Percentiles rank a stretch among this genome's conserved stretches.
Evolutionary conservation across 1,284 basidiomycete genomes (phyloP).

Genomic region (Rhodotorula sp.): DNA sequence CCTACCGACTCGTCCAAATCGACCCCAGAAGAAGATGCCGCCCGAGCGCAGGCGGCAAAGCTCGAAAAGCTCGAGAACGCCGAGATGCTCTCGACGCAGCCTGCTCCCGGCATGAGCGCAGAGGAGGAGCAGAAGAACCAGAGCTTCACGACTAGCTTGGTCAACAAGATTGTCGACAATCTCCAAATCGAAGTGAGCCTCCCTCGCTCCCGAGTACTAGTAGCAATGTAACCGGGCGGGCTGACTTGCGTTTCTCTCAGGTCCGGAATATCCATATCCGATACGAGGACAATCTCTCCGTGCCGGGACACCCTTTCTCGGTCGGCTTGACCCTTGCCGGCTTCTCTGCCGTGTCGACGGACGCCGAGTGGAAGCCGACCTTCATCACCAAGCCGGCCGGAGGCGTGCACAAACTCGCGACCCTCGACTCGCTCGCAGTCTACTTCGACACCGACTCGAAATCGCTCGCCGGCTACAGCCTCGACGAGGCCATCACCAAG

Average conservation of each 20-base stretch:
- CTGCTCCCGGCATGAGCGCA: constrained; percentile 55
- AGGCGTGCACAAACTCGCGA: constrained; percentile 91
- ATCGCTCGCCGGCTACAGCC: constrained; percentile 67
- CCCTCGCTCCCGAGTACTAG: not conserved
- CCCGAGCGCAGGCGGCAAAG: constrained; percentile 78
- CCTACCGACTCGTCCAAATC: constrained; percentile 69
- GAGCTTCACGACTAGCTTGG: constrained; percentile 77
- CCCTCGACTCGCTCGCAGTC: constrained; percentile 79
- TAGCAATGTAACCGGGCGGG: rapidly evolving
- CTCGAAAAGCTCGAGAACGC: constrained; percentile 83
- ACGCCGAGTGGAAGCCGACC: constrained; percentile 86
- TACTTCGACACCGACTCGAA: constrained; percentile 95
- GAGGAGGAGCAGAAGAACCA: constrained; percentile 73
- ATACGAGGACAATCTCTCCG: constrained; percentile 92
- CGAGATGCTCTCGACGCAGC: constrained; percentile 72
- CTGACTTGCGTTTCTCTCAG: constrained; percentile 15
- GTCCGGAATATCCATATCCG: constrained; percentile 86
- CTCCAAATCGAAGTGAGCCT: constrained; percentile 78
- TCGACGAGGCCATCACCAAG: constrained; percentile 67
- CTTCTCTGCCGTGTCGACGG: constrained; percentile 90
- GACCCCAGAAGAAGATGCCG: constrained; percentile 81
- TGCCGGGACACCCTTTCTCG: constrained; percentile 95
- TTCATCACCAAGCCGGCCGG: constrained; percentile 89
- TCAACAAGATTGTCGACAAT: constrained; percentile 92
- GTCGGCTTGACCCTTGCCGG: constrained; percentile 87